A percentile compares a stretch with the other conserved stretches of the same genome.
Evolutionary conservation across 2,329 filamentous ascomycete species (phyloP).

Genomic region (Phaeomoniella chlamydospora): DNA sequence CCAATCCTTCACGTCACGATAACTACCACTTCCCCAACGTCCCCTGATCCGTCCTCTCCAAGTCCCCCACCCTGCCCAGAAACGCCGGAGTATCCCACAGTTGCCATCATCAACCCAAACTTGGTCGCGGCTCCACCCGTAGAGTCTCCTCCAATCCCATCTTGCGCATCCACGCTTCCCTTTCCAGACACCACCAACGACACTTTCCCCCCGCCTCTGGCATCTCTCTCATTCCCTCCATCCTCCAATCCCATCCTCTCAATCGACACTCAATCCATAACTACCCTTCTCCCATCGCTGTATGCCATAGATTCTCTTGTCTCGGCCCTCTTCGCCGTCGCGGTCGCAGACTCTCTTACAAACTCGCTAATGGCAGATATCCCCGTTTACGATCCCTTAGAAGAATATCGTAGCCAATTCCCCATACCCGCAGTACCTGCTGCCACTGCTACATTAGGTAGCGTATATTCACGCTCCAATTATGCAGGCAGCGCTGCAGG

Average conservation of each 20-base stretch:
- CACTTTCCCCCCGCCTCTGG: constrained; percentile 14
- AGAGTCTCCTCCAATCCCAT: constrained; percentile 3
- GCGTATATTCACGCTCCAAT: no score
- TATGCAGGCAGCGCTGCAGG: constrained; percentile 17
- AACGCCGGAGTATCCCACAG: constrained; percentile 10
- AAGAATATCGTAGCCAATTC: constrained; percentile 5
- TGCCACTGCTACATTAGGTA: constrained; percentile 6
- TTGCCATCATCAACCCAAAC: constrained; percentile 19
- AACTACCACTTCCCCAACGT: constrained; percentile 13
- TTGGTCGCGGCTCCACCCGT: constrained; percentile 12
- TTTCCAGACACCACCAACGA: constrained; percentile 20
- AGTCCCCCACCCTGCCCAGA: constrained; percentile 20
- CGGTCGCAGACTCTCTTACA: constrained; percentile 25
- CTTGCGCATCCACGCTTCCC: constrained; percentile 21
- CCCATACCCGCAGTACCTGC: constrained; percentile 2
- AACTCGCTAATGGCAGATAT: constrained; percentile 23
- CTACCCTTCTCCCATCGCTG: constrained; percentile 25
- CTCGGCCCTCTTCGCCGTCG: constrained; percentile 28
- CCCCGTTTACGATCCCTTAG: constrained; percentile 13
- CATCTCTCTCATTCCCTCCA: constrained; percentile 27
- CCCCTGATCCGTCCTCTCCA: constrained; percentile 9
- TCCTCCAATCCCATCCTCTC: constrained; percentile 20
- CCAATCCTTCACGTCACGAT: constrained; percentile 25
- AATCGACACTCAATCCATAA: constrained; percentile 23
- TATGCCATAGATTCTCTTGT: constrained; percentile 33